phyloP scores from a whole-genome alignment of 2,329 filamentous ascomycete species.

The Myrmaecium sp. region DNA sequence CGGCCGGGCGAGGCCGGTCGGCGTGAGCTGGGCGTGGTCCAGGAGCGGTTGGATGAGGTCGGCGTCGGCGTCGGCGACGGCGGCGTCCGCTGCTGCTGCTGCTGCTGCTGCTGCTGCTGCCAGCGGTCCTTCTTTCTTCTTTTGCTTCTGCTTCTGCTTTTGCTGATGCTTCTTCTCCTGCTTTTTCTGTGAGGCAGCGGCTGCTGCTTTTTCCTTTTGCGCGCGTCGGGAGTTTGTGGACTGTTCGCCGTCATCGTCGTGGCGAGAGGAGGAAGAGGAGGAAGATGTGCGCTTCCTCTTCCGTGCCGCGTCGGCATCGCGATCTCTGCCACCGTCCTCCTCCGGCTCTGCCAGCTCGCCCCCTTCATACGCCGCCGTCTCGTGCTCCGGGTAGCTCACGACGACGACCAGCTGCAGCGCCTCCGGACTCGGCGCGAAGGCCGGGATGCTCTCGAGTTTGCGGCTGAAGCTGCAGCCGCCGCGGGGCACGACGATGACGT shows the following conservation, averaged over 20 bases:
- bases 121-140: slow-evolving; percentile 2
- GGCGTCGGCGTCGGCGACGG: slow-evolving; percentile 9
- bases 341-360: slow-evolving; percentile 7
- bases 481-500: slow-evolving; percentile 66
- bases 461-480: slow-evolving; percentile 71
- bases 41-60: slow-evolving; percentile 50
- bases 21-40: slow-evolving; percentile 55
- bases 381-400: slow-evolving; percentile 43
- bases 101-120: no score
- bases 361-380: slow-evolving; percentile 10
- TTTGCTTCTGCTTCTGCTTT: background rate
- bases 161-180: no score
- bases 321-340: no score
- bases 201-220: no score
- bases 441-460: slow-evolving; percentile 75
- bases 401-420: slow-evolving; percentile 69
- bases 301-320: no score
- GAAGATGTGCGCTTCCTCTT: no score
- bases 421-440: slow-evolving; percentile 42
- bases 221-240: no score
- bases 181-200: no score
- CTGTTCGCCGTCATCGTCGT: no score
- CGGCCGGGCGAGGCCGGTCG: slow-evolving; percentile 48
- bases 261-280: no score
- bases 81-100: no score